Percentiles rank a stretch among this genome's conserved stretches.
These are phyloP conservation scores for Ophiostoma sp. DNA, from an alignment of 2,329 filamentous ascomycete species.

Conservation along the genomic window DNA sequence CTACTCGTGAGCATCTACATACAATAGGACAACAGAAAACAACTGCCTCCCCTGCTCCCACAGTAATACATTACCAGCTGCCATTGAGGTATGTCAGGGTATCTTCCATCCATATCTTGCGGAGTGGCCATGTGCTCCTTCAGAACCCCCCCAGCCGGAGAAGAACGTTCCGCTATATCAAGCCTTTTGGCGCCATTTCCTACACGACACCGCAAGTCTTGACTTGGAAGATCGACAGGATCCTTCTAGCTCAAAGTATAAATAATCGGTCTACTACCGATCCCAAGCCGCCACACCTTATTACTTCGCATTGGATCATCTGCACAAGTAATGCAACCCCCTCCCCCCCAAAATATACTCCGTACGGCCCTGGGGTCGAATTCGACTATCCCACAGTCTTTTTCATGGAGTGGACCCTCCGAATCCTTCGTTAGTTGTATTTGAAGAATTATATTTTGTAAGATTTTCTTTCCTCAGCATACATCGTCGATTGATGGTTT, in stretches of 20 bases:
- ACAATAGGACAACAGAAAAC: too few species aligned
- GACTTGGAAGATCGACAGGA: not conserved
- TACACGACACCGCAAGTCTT: not conserved
- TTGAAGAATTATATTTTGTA: too few species aligned
- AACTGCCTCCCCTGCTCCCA: too few species aligned
- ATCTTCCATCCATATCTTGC: not conserved
- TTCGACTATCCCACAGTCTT: not conserved
- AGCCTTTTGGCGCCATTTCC: not conserved
- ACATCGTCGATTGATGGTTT: too few species aligned
- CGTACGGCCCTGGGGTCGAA: not conserved
- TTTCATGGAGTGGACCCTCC: not conserved
- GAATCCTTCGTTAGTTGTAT: not conserved
- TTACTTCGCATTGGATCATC: not conserved
- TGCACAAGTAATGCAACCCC: not conserved
- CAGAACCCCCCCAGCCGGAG: not conserved
- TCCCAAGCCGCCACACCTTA: not conserved
- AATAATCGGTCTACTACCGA: not conserved
- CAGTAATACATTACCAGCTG: too few species aligned
- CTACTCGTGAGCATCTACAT: too few species aligned
- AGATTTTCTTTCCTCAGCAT: too few species aligned
- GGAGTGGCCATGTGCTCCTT: not conserved
- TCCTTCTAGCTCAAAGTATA: conserved; percentile 10
- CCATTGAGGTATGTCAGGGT: not conserved
- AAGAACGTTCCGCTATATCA: not conserved
- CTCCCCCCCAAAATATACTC: too few species aligned